A percentile compares a stretch with the other conserved stretches of the same genome.
These are phyloP conservation scores for Solanum virginianum DNA, from an alignment of 257 asterid genomes.

Conservation along the genomic window DNA sequence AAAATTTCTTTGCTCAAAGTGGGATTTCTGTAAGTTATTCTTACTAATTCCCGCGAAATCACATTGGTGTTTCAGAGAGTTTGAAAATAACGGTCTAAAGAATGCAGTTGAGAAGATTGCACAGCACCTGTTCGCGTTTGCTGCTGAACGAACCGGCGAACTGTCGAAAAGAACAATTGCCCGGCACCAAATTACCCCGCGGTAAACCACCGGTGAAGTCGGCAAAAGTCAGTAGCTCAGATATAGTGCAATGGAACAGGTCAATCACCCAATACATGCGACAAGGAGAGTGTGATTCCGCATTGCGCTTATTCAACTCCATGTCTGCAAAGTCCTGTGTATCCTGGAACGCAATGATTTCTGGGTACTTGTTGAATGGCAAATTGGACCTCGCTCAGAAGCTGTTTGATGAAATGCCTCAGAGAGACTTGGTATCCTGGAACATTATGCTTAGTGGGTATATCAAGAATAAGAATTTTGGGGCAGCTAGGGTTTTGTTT, in stretches of 20 bases:
- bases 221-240: conserved; percentile 20
- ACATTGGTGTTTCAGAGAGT: not conserved
- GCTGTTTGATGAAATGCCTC: conserved; percentile 64
- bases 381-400: conserved; percentile 37
- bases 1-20: too few relatives aligned
- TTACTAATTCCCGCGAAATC: not conserved
- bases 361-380: conserved; percentile 55
- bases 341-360: conserved; percentile 73
- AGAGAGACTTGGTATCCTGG: conserved; percentile 58
- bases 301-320: conserved; percentile 54
- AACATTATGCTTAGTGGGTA: conserved; percentile 66
- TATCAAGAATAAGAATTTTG: conserved; percentile 47
- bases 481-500: conserved; percentile 54
- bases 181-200: not conserved
- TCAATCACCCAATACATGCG: conserved; percentile 69
- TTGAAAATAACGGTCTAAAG: not conserved
- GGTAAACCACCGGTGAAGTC: conserved; percentile 1
- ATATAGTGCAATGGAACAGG: conserved; percentile 60
- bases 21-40: too few relatives aligned
- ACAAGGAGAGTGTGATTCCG: conserved; percentile 45
- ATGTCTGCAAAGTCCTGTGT: conserved; percentile 61
- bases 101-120: conserved; percentile 31
- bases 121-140: conserved; percentile 17
- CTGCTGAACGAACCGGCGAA: not conserved
- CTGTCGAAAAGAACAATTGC: not conserved